These are phyloP conservation scores for Pseudomassariella vexata DNA, from an alignment of 2,329 filamentous ascomycete species.

Conservation along the genomic window DNA sequence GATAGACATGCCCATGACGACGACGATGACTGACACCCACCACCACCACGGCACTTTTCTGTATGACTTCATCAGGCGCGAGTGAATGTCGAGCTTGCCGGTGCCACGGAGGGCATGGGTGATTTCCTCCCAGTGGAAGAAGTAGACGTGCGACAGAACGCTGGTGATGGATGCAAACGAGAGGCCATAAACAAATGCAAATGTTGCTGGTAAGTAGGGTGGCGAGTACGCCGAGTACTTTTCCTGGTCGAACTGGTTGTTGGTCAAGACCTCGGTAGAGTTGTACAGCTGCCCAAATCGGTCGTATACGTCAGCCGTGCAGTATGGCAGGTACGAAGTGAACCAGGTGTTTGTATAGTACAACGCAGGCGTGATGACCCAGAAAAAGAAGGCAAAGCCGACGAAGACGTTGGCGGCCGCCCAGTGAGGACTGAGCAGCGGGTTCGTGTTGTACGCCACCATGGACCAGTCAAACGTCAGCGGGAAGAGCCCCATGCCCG, in stretches of 20 bases:
- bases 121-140: slow-evolving; percentile 38
- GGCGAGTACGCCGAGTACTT: slow-evolving; percentile 47
- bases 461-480: slow-evolving; percentile 36
- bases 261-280: slow-evolving; percentile 39
- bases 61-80: slow-evolving; percentile 34
- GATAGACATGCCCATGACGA: slow-evolving; percentile 19
- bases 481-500: slow-evolving; percentile 31
- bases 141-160: slow-evolving; percentile 39
- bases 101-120: slow-evolving; percentile 19
- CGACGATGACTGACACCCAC: slow-evolving; percentile 31
- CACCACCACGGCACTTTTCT: slow-evolving; percentile 37
- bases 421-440: slow-evolving; percentile 34
- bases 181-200: slow-evolving; percentile 20
- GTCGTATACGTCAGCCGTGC: slow-evolving; percentile 47
- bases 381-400: slow-evolving; percentile 37
- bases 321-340: slow-evolving; percentile 46
- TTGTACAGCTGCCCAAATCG: slow-evolving; percentile 45
- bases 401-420: slow-evolving; percentile 41
- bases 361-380: slow-evolving; percentile 36
- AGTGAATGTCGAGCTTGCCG: slow-evolving; percentile 32
- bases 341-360: slow-evolving; percentile 45
- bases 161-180: slow-evolving; percentile 24
- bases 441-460: slow-evolving; percentile 33
- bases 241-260: slow-evolving; percentile 35
- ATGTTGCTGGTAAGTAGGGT: slow-evolving; percentile 17